phyloP scores from a whole-genome alignment of 331 rosid genomes.

The Cydonia oblonga region DNA sequence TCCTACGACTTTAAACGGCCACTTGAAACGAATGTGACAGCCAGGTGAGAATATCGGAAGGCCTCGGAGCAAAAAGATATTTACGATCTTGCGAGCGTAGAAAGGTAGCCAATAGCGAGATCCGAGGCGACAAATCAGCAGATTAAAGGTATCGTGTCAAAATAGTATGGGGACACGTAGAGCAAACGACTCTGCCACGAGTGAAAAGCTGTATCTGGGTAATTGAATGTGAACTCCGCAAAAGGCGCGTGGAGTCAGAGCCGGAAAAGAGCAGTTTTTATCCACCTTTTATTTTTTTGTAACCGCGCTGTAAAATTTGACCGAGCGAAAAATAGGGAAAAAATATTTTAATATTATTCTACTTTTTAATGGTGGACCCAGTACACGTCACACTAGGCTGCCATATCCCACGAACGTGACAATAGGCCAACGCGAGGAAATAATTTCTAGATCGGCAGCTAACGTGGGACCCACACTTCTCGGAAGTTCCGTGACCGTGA shows the following conservation, averaged over 20 bases:
- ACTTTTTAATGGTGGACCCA: constrained; percentile 4
- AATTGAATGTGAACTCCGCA: constrained; percentile 8
- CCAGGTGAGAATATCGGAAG: constrained; percentile 6
- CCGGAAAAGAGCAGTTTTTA: neutral
- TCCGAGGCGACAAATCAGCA: no score
- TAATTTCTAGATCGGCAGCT: constrained; percentile 68
- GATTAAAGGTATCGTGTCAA: constrained; percentile 13
- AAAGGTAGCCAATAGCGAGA: constrained; percentile 26
- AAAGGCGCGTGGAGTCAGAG: constrained; percentile 33
- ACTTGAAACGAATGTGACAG: neutral
- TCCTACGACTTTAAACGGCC: neutral
- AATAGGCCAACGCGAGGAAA: constrained; percentile 69
- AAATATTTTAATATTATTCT: neutral
- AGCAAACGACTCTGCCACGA: no score
- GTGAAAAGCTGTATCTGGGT: no score
- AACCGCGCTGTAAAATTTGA: constrained; percentile 27
- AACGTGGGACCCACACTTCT: constrained; percentile 62
- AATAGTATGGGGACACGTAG: constrained; percentile 26
- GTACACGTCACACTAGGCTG: constrained; percentile 39
- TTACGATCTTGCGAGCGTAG: constrained; percentile 27
- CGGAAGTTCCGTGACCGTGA: constrained; percentile 94
- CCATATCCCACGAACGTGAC: constrained; percentile 79
- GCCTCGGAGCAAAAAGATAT: constrained; percentile 24
- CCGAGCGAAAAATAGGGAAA: neutral
- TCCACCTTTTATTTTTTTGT: neutral